Evolutionary conservation across 2,329 filamentous ascomycete genomes (phyloP).

Genomic region (Chrysoporthe austroafricana): DNA sequence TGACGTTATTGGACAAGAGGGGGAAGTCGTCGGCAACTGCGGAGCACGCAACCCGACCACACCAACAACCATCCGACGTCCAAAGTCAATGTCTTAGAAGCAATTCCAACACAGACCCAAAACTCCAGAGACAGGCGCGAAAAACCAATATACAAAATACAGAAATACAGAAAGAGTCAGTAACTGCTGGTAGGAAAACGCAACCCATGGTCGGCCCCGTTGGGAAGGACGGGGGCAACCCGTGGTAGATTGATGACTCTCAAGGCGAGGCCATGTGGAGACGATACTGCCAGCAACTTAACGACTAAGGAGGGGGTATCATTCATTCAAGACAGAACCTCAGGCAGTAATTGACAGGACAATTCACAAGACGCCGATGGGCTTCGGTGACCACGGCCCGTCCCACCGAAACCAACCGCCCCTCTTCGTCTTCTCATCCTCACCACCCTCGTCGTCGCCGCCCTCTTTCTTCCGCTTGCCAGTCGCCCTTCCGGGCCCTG

Average conservation of each 20-base stretch:
- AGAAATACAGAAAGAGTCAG: too few species aligned
- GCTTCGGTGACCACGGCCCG: conserved; percentile 60
- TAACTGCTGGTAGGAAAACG: too few species aligned
- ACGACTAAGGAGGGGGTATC: background rate
- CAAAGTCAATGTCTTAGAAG: background rate
- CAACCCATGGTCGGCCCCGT: background rate
- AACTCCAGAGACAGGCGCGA: background rate
- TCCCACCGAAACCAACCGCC: conserved; percentile 53
- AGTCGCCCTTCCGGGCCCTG: conserved; percentile 1
- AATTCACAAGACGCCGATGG: conserved; percentile 57
- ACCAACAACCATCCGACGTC: background rate
- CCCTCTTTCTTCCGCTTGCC: conserved; percentile 25
- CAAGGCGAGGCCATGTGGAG: background rate
- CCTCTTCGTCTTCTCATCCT: background rate
- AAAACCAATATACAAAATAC: too few species aligned
- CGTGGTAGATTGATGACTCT: background rate
- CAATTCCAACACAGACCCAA: background rate
- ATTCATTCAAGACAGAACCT: background rate
- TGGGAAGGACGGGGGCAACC: background rate
- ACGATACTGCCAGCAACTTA: background rate
- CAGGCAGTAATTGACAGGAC: background rate
- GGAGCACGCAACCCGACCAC: background rate
- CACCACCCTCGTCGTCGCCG: conserved; percentile 33
- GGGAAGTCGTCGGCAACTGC: conserved; percentile 5
- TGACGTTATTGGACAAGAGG: conserved; percentile 28